Conservation (phyloP, 2,329 filamentous ascomycete species). For the Exserohilum turcica region DNA sequence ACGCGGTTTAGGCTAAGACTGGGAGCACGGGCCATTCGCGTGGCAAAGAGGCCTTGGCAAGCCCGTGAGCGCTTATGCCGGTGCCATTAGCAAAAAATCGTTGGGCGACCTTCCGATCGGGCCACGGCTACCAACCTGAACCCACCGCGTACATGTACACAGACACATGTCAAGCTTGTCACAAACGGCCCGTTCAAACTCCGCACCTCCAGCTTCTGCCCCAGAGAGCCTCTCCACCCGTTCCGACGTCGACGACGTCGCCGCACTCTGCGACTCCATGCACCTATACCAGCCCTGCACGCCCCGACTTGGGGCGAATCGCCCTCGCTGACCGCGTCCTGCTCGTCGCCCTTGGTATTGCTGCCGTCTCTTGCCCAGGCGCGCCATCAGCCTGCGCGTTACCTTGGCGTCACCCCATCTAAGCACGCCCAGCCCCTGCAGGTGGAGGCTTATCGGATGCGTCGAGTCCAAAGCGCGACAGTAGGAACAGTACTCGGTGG, state of each 20-base stretch:
- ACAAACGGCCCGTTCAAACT: neutral
- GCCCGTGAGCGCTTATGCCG: too few relatives aligned
- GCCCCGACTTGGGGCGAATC: neutral
- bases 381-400: neutral
- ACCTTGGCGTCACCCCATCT: neutral
- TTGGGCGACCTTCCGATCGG: too few relatives aligned
- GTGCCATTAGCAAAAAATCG: too few relatives aligned
- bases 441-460: slow-evolving; percentile 11
- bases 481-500: too few relatives aligned
- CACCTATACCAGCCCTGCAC: neutral
- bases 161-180: too few relatives aligned
- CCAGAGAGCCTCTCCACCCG: neutral
- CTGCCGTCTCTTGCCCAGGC: neutral
- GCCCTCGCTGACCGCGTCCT: neutral
- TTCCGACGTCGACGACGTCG: neutral
- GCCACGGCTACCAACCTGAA: too few relatives aligned
- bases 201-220: neutral
- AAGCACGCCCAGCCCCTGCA: slow-evolving; percentile 1
- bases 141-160: too few relatives aligned
- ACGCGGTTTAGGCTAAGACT: neutral
- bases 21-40: neutral
- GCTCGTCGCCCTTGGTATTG: neutral
- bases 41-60: too few relatives aligned
- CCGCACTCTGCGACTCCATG: neutral
- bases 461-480: neutral